These are phyloP conservation scores for Arctostaphylos glauca DNA, from an alignment of 148 eudicot genomes.

Conservation along the genomic window DNA sequence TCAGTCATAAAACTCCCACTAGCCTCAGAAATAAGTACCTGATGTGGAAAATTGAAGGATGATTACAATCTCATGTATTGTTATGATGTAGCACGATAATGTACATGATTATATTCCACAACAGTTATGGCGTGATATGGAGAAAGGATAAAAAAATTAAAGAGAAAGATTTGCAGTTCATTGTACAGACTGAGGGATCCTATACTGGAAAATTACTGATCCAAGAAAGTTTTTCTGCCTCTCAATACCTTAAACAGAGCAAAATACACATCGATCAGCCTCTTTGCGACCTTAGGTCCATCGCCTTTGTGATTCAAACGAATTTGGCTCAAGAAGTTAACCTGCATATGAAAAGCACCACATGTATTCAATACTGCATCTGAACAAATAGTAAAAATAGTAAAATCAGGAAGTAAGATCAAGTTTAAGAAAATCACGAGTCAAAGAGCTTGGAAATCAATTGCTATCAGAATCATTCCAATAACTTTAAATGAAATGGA, in stretches of 20 bases:
- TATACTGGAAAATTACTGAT: not conserved
- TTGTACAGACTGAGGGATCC: not conserved
- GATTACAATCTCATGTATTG: not conserved
- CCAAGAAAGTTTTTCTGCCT: not conserved
- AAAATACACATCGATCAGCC: conserved; percentile 88
- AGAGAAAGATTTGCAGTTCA: not conserved
- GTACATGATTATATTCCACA: not conserved
- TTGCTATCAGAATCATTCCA: not conserved
- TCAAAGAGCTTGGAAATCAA: not conserved
- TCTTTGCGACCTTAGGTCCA: conserved; percentile 89
- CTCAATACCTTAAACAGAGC: conserved; percentile 81
- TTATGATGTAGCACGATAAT: not conserved
- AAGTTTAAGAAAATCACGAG: not conserved
- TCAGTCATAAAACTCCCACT: conserved; percentile 27
- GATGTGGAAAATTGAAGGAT: conserved; percentile 6
- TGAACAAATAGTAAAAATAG: not conserved
- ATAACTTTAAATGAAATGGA: not conserved
- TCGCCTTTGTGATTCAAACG: conserved; percentile 73
- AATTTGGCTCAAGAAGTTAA: conserved; percentile 79
- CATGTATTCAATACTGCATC: not conserved
- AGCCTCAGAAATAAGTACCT: conserved; percentile 84
- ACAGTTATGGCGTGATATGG: not conserved
- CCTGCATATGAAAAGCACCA: conserved; percentile 38
- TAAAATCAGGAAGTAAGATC: not conserved
- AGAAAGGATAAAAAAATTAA: not conserved